Evolutionary conservation across 176 grass and related monocot species (phyloP), one percentile per base, ranked within the genome.

Genomic region (Echinochloa phyllopogon): DNA sequence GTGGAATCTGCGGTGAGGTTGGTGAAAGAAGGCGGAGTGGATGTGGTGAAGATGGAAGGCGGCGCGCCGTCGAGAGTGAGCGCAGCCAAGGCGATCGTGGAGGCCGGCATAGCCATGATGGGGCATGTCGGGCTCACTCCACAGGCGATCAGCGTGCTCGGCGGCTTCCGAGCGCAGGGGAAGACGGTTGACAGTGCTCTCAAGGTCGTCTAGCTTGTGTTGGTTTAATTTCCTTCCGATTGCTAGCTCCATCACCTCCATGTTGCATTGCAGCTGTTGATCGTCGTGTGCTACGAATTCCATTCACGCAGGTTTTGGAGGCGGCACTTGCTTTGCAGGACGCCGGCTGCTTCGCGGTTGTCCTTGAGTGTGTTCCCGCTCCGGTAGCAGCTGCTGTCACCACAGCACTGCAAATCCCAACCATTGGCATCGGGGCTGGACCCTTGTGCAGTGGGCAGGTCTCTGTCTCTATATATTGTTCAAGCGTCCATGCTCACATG

Each of bases 401-500:
- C 13, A 86, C 89, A 72, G 91, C 93, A 1, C 50, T 98, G 78
- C 72, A 86, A 15, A 98, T 98, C 15, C 93, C 89, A 60, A 95
- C 96, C 18, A 98, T 98, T 38, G 96, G 96, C 43, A 92, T 98
- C 65, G 96, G 93, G 6, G 96, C 91, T 42, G 96, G 93, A 12
- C 85, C 91, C 5, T 87, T 94, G 83, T 98, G 96, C 64, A 89
- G 96, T 83, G 96, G 96, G 5, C 96, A 95, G 95, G 95, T 98
- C 2, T 50, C 50, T 4, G 18, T 18, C 50, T 18, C 3, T 52
- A 17, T 52, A 17, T 16, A 52, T 4, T 50, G 3, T 16, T 50
- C 48, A 50, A 49, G 47, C 15, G n/a, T n/a, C n/a, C n/a, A n/a
- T n/a, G n/a, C n/a, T n/a, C n/a, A n/a, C n/a, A n/a, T n/a, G n/a